Evolutionary conservation across 2,329 filamentous ascomycete genomes (phyloP).

Genomic region (Xylaria multiplex): DNA sequence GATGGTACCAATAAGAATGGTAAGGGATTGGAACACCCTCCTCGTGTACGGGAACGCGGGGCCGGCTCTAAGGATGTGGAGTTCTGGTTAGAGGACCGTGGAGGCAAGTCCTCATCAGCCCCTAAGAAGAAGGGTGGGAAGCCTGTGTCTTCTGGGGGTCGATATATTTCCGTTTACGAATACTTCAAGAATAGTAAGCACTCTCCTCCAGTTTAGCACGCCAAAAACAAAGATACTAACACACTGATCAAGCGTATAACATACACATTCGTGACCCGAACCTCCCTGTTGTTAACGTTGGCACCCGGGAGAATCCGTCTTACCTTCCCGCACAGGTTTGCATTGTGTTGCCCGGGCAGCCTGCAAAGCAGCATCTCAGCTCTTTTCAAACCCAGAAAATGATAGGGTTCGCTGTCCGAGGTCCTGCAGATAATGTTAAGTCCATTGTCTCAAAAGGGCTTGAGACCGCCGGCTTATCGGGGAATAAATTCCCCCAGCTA

Average conservation of each 20-base stretch:
- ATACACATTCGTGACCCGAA: slow-evolving; percentile 15
- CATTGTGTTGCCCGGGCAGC: slow-evolving; percentile 65
- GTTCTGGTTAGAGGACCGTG: slow-evolving; percentile 57
- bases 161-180: slow-evolving; percentile 31
- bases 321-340: slow-evolving; percentile 71
- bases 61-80: slow-evolving; percentile 59
- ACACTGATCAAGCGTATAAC: not conserved
- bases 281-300: slow-evolving; percentile 68
- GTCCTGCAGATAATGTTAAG: slow-evolving; percentile 64
- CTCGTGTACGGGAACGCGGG: not conserved
- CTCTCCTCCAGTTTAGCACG: not conserved
- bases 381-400: slow-evolving; percentile 65
- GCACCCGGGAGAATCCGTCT: slow-evolving; percentile 60
- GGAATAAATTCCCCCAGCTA: slow-evolving; percentile 40
- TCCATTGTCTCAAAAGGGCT: slow-evolving; percentile 64
- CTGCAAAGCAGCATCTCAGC: slow-evolving; percentile 60
- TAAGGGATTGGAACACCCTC: not conserved
- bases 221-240: slow-evolving; percentile 4
- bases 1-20: slow-evolving; percentile 1
- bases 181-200: slow-evolving; percentile 32
- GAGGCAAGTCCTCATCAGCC: slow-evolving; percentile 17
- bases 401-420: slow-evolving; percentile 69
- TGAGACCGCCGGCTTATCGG: slow-evolving; percentile 58
- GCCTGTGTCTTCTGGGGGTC: not conserved
- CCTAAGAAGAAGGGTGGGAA: slow-evolving; percentile 37